A percentile compares a stretch with the other conserved stretches of the same genome.
phyloP scores from a whole-genome alignment of 176 grass and related monocot genomes.

The Alopecurus myosuroides region DNA sequence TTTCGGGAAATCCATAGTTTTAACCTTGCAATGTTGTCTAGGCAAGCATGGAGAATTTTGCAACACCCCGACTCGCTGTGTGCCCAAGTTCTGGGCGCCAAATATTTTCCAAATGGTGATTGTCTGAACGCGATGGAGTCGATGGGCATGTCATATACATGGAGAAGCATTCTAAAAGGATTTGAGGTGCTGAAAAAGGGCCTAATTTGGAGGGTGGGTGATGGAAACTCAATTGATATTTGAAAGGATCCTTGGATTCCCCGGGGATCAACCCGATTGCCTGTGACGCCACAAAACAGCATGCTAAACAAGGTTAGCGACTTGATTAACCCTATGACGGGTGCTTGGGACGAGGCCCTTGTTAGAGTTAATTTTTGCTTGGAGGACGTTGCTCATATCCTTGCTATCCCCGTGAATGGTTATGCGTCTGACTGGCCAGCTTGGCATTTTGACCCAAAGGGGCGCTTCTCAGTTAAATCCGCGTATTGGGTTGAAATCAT shows the following conservation, averaged over 20 bases:
- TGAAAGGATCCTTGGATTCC: not conserved
- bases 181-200: not conserved
- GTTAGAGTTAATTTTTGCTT: not conserved
- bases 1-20: not conserved
- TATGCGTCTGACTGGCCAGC: not conserved
- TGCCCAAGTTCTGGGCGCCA: not conserved
- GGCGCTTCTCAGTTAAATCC: too few relatives aligned
- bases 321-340: not conserved
- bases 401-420: not conserved
- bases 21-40: not conserved
- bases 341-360: not conserved
- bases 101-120: not conserved
- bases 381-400: not conserved
- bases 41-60: not conserved
- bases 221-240: accelerated
- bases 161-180: not conserved
- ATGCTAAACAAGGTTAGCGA: not conserved
- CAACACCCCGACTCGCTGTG: not conserved
- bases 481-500: too few relatives aligned
- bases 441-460: not conserved
- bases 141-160: not conserved
- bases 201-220: not conserved
- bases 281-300: accelerated
- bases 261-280: accelerated
- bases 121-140: accelerated